Percentiles rank a stretch among this genome's conserved stretches.
These are phyloP conservation scores for Colletotrichum scovillei DNA, from an alignment of 2,329 filamentous ascomycete species.

Conservation along the genomic window DNA sequence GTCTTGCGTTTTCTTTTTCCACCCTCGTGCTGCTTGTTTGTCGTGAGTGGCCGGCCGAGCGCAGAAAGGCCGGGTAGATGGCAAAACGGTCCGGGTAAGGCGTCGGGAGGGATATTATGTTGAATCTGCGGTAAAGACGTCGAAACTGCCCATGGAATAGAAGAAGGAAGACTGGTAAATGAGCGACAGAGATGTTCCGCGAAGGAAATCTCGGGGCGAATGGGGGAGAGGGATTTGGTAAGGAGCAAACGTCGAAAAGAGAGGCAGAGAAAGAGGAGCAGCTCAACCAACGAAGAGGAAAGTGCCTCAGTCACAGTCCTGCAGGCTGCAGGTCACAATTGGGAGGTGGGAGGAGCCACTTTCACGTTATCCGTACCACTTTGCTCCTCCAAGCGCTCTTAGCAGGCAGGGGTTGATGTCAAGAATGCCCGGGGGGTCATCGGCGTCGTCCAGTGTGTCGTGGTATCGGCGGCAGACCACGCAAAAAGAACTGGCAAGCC, in stretches of 20 bases:
- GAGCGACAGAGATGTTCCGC: conserved; percentile 31
- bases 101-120: neutral
- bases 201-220: conserved; percentile 10
- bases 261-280: conserved; percentile 8
- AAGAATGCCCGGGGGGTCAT: neutral
- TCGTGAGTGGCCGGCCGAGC: neutral
- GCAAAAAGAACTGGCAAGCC: neutral
- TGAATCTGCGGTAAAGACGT: neutral
- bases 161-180: conserved; percentile 8
- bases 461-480: neutral
- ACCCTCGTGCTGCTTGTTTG: neutral
- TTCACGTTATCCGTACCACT: neutral
- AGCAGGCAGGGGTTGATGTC: neutral
- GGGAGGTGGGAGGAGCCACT: neutral
- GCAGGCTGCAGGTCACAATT: neutral
- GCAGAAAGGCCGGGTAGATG: conserved; percentile 4
- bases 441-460: neutral
- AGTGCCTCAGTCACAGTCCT: conserved; percentile 17
- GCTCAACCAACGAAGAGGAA: neutral
- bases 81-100: conserved; percentile 1
- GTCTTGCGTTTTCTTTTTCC: neutral
- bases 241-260: conserved; percentile 5
- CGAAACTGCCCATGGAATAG: conserved; percentile 2
- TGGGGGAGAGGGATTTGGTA: neutral
- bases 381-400: neutral